These are phyloP conservation scores for Wickerhamomyces queroliae DNA, from an alignment of 805 yeast species.

Conservation along the genomic window DNA sequence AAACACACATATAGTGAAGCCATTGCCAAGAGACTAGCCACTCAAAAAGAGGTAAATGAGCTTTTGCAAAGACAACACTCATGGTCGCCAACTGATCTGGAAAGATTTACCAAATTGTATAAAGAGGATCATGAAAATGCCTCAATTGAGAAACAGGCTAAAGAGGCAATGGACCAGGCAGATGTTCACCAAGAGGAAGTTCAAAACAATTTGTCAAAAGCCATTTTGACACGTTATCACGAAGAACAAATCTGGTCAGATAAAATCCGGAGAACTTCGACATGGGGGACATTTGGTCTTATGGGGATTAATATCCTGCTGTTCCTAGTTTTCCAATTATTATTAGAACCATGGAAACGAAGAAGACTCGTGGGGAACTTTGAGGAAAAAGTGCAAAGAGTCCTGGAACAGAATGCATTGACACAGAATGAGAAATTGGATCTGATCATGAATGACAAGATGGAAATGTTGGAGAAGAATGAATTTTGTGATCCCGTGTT, in stretches of 20 bases:
- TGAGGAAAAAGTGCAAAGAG: constrained; percentile 67
- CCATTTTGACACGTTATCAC: constrained; percentile 83
- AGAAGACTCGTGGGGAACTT: constrained; percentile 73
- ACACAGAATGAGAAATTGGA: constrained; percentile 25
- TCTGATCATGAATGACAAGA: constrained; percentile 19
- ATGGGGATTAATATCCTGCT: constrained; percentile 82
- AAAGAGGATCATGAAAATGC: constrained; percentile 76
- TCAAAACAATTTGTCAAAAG: constrained; percentile 63
- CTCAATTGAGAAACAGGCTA: constrained; percentile 47
- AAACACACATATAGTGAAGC: constrained; percentile 55
- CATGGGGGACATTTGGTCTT: constrained; percentile 92
- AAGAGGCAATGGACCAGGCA: constrained; percentile 38
- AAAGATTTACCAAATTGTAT: constrained; percentile 76
- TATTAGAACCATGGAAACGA: constrained; percentile 94
- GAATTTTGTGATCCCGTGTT: constrained; percentile 12
- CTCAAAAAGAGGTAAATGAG: constrained; percentile 86
- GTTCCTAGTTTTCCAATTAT: constrained; percentile 75
- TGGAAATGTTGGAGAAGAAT: constrained; percentile 17
- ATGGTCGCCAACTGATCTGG: constrained; percentile 79
- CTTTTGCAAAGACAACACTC: constrained; percentile 75
- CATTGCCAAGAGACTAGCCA: constrained; percentile 52
- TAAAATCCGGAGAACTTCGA: constrained; percentile 86
- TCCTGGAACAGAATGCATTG: constrained; percentile 32
- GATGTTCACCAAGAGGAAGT: constrained; percentile 65
- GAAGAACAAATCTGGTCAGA: constrained; percentile 99